phyloP scores from a whole-genome alignment of 352 stramenopile species.

The Phytophthora pseudosyringae region DNA sequence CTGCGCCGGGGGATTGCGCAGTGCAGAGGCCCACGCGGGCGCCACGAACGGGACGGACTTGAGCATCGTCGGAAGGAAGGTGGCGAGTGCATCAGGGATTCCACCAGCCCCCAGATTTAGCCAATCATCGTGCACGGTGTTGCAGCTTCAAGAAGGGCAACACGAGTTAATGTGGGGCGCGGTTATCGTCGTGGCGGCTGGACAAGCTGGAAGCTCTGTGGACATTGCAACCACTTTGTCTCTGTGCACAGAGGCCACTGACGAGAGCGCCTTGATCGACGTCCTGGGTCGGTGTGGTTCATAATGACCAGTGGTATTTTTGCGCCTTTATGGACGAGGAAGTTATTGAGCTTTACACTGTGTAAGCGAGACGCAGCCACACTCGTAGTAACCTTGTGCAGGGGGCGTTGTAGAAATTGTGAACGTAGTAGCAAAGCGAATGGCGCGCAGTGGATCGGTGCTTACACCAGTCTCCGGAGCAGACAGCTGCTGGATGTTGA shows the following conservation, averaged over 20 bases:
- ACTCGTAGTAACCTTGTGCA: no score
- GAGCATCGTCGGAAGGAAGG: conserved; percentile 49
- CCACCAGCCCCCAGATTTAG: not conserved
- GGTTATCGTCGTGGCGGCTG: not conserved
- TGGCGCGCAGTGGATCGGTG: no score
- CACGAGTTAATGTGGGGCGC: no score
- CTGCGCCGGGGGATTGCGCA: conserved; percentile 50
- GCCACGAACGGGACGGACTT: conserved; percentile 64
- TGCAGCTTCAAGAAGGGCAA: conserved; percentile 18
- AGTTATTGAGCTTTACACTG: no score
- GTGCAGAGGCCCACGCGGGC: conserved; percentile 61
- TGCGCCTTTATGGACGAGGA: no score
- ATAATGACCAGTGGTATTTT: no score
- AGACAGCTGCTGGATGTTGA: not conserved
- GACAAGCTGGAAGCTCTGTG: not conserved
- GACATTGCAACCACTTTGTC: not conserved
- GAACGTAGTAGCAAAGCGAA: no score
- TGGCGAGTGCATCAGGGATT: not conserved
- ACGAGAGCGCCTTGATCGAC: not conserved
- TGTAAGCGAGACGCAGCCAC: no score
- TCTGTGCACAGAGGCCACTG: no score
- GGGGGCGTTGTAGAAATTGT: no score
- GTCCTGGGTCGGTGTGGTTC: not conserved
- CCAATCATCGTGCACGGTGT: conserved; percentile 16
- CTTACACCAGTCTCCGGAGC: no score